Evolutionary conservation across 371 early-diverging fungal genomes (phyloP).

Genomic region (Mucor lusitanicus): DNA sequence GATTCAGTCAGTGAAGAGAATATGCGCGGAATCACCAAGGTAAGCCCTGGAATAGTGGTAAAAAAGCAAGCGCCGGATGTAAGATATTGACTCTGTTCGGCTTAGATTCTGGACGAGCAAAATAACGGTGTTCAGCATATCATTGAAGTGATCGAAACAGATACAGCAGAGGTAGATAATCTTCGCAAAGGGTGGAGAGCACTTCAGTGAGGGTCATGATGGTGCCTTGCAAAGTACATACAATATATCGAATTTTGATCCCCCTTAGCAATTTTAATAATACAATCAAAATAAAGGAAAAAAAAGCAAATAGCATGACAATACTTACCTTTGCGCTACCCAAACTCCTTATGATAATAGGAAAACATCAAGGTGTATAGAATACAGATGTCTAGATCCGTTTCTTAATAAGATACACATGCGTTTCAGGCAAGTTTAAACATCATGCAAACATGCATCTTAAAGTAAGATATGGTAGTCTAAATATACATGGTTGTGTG

Average conservation of each 20-base stretch:
- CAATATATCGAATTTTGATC: not conserved
- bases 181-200: constrained; percentile 9
- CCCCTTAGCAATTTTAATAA: not conserved
- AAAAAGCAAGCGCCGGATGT: too few species aligned
- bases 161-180: constrained; percentile 31
- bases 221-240: not conserved
- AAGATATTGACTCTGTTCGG: too few species aligned
- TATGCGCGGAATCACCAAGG: constrained; percentile 51
- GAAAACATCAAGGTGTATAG: too few species aligned
- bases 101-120: constrained; percentile 60
- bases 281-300: not conserved
- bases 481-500: not conserved
- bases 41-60: too few species aligned
- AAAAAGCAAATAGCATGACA: not conserved
- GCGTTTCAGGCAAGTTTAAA: not conserved
- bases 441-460: not conserved
- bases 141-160: constrained; percentile 57
- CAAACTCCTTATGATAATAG: too few species aligned
- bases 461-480: not conserved
- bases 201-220: not conserved
- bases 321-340: too few species aligned
- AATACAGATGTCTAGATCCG: too few species aligned
- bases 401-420: not conserved
- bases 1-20: constrained; percentile 44
- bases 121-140: constrained; percentile 66